Evolutionary conservation across 305 asterid genomes (phyloP).

Genomic region (Rubia tinctorum): DNA sequence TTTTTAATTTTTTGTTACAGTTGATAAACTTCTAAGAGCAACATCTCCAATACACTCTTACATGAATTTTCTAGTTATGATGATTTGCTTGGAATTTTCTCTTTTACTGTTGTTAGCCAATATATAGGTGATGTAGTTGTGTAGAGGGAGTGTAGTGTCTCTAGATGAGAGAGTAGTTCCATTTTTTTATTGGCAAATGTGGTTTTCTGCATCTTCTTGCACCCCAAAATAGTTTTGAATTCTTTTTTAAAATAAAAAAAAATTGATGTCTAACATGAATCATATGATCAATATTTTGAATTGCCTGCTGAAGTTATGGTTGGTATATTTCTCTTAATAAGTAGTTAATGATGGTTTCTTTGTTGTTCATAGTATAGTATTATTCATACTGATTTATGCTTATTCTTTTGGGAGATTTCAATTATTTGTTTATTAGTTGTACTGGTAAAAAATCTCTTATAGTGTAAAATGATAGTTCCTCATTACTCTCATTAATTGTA

Average conservation of each 20-base stretch:
- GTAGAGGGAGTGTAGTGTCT: constrained; percentile 18
- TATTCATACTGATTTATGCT: too few relatives aligned
- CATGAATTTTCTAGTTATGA: constrained; percentile 14
- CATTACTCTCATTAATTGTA: too few relatives aligned
- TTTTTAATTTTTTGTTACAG: constrained; percentile 36
- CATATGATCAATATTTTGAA: constrained; percentile 15
- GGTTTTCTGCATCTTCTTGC: too few relatives aligned
- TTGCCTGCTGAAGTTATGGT: too few relatives aligned
- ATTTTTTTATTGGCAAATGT: neutral
- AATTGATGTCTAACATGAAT: too few relatives aligned
- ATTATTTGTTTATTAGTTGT: neutral
- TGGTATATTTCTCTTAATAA: too few relatives aligned
- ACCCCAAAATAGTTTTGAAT: too few relatives aligned
- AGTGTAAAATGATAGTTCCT: too few relatives aligned
- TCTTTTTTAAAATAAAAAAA: too few relatives aligned
- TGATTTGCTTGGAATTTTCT: constrained; percentile 11
- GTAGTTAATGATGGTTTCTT: neutral
- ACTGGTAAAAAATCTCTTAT: too few relatives aligned
- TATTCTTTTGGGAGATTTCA: too few relatives aligned
- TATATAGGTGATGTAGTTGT: constrained; percentile 35
- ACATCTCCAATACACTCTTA: constrained; percentile 52
- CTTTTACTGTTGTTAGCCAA: constrained; percentile 8
- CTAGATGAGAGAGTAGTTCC: constrained; percentile 13
- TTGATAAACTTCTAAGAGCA: constrained; percentile 75
- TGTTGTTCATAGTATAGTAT: neutral